Base-by-base conservation (phyloP, 257 asterid species). In the Anisodus tanguticus region DNA sequence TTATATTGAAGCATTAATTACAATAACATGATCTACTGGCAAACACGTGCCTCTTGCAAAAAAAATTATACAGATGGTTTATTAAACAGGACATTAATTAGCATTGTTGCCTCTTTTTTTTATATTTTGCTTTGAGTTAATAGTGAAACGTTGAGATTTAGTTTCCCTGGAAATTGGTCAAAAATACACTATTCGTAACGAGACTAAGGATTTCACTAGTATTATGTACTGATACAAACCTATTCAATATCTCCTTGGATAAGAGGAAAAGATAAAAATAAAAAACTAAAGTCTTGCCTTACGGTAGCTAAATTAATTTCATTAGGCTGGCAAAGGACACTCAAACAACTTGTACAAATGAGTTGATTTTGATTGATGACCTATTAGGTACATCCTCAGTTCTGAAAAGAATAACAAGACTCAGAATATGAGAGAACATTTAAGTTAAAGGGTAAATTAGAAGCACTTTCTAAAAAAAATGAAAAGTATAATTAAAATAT, bases 11-110 rank as follows among this genome's bases (percentile, higher is more conserved):
- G 8, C 55, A 58, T 55, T 16, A 19, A 31, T 4, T 41, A 53
- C 17, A 79, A 79, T 26, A 80, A 9, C 17, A 47, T 59, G 22
- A n/a, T 59, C 41, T 41, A 72, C 83, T 55, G 54, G 53, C 83
- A 79, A 59, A 31, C 54, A 55, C 55, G 83, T 55, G 69, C 53
- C 31, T 55, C 51, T 68, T 68, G 22, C 26, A 68, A 41, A n/a
- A n/a, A n/a, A n/a, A n/a, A n/a, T n/a, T n/a, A 57, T 31, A 4
- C 26, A 69, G 13, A 39, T 39, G 1, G 77, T 67, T 12, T 67
- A 67, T 66, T 66, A 47, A 66, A 35, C 12, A 37, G 26, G 3
- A 31, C 72, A 66, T 66, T 12, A 66, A 35, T 67, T 67, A 35
- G 10, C 49, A 68, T 37, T 37, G 51, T 41, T 7, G 6, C 45